These are phyloP conservation scores for Grosmannia huntii DNA, from an alignment of 2,329 filamentous ascomycete species.

Conservation along the genomic window DNA sequence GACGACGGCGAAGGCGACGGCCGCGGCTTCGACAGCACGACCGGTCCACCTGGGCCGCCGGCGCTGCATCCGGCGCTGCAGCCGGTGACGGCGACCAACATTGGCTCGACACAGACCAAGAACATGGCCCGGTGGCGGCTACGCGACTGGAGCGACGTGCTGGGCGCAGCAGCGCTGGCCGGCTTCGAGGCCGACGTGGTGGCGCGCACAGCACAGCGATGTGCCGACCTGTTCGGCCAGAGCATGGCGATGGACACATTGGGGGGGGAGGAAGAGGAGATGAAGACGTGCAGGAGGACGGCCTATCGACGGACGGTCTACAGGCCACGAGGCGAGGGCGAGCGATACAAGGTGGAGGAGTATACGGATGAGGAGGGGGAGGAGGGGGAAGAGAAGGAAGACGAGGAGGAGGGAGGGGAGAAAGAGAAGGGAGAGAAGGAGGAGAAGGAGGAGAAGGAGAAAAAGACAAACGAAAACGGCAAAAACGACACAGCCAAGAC, in stretches of 20 bases:
- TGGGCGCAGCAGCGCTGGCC: slow-evolving; percentile 63
- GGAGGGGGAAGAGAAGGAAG: not conserved
- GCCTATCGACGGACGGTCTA: not conserved
- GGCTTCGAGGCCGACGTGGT: slow-evolving; percentile 56
- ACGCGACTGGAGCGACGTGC: slow-evolving; percentile 75
- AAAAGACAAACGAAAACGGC: not conserved
- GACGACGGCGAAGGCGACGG: not conserved
- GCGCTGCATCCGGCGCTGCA: not conserved
- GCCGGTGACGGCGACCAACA: not conserved
- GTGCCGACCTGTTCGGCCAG: slow-evolving; percentile 62
- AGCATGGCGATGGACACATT: slow-evolving; percentile 52
- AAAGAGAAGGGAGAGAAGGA: not conserved
- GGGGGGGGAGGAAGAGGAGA: slow-evolving; percentile 5
- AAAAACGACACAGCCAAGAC: not conserved
- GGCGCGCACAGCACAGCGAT: slow-evolving; percentile 58
- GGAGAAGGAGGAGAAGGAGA: not conserved
- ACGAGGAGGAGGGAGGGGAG: not conserved
- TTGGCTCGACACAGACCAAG: not conserved
- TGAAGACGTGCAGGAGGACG: too few relatives aligned
- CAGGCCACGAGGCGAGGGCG: not conserved
- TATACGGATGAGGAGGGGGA: not conserved
- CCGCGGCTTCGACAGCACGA: not conserved
- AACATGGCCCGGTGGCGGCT: slow-evolving; percentile 24
- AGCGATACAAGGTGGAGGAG: not conserved
- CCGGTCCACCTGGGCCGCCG: not conserved